A percentile compares a stretch with the other conserved stretches of the same genome.
Conservation (phyloP, 2,329 filamentous ascomycete species). For the Mariannaea elegans region DNA sequence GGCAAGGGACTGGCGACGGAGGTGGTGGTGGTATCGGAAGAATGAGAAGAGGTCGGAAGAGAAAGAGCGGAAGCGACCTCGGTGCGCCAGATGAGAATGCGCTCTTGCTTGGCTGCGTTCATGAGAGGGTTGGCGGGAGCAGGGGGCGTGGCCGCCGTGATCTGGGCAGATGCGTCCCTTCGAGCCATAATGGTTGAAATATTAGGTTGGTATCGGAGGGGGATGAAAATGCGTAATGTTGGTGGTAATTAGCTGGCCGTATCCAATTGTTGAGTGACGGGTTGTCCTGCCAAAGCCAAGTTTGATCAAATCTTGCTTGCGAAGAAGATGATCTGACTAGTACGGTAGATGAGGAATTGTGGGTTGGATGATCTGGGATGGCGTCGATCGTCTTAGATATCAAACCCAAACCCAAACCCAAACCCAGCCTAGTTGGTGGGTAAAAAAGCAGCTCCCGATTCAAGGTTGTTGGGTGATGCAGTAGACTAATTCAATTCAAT, state of each 20-base stretch:
- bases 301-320: too few relatives aligned
- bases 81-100: slow-evolving; percentile 60
- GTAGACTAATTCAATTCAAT: background rate
- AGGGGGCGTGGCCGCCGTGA: background rate
- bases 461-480: background rate
- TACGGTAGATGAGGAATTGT: background rate
- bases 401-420: too few relatives aligned
- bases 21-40: slow-evolving; percentile 43
- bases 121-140: slow-evolving; percentile 36
- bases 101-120: slow-evolving; percentile 47
- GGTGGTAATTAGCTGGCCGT: too few relatives aligned
- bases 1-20: slow-evolving; percentile 20
- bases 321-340: too few relatives aligned
- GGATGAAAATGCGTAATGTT: too few relatives aligned
- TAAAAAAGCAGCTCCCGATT: background rate
- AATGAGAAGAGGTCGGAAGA: slow-evolving; percentile 43
- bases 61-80: slow-evolving; percentile 54
- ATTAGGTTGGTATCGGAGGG: too few relatives aligned
- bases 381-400: too few relatives aligned
- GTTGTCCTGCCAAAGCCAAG: too few relatives aligned
- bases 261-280: too few relatives aligned
- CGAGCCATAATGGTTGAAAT: slow-evolving; percentile 4
- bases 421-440: background rate
- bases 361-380: background rate
- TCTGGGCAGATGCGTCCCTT: slow-evolving; percentile 10